Evolutionary conservation across 2,329 filamentous ascomycete genomes (phyloP).

Genomic region (Cryoendolithus antarcticus): DNA sequence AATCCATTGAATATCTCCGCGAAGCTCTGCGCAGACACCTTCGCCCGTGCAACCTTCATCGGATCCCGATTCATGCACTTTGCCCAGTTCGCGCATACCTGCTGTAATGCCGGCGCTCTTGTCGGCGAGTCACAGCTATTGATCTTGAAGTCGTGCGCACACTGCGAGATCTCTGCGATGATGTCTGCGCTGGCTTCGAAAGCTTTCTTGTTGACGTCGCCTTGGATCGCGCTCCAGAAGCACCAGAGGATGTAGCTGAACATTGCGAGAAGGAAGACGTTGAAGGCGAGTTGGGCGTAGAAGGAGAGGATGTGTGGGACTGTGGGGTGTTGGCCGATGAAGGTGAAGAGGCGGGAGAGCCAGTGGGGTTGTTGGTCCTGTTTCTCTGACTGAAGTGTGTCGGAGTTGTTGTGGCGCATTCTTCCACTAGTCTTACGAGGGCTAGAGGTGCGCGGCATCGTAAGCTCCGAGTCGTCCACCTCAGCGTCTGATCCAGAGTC

Average conservation of each 20-base stretch:
- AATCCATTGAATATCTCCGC: slow-evolving; percentile 91
- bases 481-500: slow-evolving; percentile 17
- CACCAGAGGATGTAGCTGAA: slow-evolving; percentile 56
- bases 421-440: slow-evolving; percentile 12
- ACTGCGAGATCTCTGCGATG: slow-evolving; percentile 60
- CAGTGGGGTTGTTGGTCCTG: slow-evolving; percentile 13
- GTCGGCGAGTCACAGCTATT: slow-evolving; percentile 61
- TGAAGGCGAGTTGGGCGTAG: slow-evolving; percentile 56
- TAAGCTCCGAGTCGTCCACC: slow-evolving; percentile 14
- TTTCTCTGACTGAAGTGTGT: background rate
- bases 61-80: slow-evolving; percentile 80
- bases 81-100: slow-evolving; percentile 68
- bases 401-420: slow-evolving; percentile 2
- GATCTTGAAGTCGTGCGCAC: slow-evolving; percentile 57
- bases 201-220: slow-evolving; percentile 63
- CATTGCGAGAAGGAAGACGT: slow-evolving; percentile 46
- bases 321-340: slow-evolving; percentile 52
- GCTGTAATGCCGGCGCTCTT: slow-evolving; percentile 59
- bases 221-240: slow-evolving; percentile 56
- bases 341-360: slow-evolving; percentile 41
- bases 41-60: slow-evolving; percentile 62
- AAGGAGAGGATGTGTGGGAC: slow-evolving; percentile 54
- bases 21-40: slow-evolving; percentile 74
- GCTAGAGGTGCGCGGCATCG: slow-evolving; percentile 4
- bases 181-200: slow-evolving; percentile 53